Evolutionary conservation across 345 rosid species (phyloP).

Genomic region (Eucalyptus pumila): DNA sequence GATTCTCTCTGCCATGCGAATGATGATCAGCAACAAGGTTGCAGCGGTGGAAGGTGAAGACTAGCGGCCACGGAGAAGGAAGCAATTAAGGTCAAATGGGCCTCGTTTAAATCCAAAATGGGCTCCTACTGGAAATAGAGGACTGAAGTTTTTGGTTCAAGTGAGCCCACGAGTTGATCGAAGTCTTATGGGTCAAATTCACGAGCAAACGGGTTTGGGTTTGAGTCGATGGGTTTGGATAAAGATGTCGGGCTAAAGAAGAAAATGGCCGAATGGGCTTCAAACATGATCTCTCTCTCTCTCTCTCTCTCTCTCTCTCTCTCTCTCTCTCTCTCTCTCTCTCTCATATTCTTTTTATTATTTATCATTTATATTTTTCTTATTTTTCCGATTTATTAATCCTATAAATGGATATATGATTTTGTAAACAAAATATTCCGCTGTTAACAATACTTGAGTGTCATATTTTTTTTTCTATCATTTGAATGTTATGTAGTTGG

Average conservation of each 20-base stretch:
- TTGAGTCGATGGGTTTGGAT: neutral
- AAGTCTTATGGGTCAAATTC: neutral
- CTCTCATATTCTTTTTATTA: too few species aligned
- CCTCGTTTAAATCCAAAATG: too few species aligned
- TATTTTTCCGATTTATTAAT: too few species aligned
- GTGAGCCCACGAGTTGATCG: neutral
- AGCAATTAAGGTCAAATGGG: too few species aligned
- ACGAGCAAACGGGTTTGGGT: neutral
- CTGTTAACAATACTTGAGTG: too few species aligned
- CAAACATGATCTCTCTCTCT: neutral
- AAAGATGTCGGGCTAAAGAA: neutral
- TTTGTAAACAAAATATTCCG: too few species aligned
- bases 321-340: too few species aligned
- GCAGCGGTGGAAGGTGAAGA: neutral
- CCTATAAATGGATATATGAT: accelerated
- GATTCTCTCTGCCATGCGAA: neutral
- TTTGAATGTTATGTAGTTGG: too few species aligned
- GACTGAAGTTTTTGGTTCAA: neutral
- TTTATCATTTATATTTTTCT: too few species aligned
- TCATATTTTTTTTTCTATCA: too few species aligned
- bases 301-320: too few species aligned
- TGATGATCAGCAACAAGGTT: neutral
- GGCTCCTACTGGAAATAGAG: too few species aligned
- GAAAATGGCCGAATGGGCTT: neutral
- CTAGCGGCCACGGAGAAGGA: neutral